Conservation (phyloP, 2,329 filamentous ascomycete genomes). For the Tricladium varicosporioides region DNA sequence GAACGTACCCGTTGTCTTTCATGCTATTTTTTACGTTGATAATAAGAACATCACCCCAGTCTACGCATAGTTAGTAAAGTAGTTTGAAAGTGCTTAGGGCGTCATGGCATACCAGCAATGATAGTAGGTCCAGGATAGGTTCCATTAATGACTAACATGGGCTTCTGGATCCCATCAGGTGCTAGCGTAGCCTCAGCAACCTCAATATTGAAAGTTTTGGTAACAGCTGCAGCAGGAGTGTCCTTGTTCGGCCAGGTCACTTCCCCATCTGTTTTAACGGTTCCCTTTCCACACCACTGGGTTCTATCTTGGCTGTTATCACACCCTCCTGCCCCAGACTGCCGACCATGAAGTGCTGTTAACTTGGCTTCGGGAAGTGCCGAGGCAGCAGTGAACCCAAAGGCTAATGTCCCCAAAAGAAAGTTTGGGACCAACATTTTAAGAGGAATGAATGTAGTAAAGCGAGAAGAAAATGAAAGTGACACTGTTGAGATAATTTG, state of each 20-base stretch:
- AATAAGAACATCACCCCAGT: slow-evolving; percentile 43
- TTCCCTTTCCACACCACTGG: background rate
- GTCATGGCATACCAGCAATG: slow-evolving; percentile 25
- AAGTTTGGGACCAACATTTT: background rate
- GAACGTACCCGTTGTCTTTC: slow-evolving; percentile 46
- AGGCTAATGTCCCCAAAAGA: background rate
- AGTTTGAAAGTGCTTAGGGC: background rate
- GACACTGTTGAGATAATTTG: background rate
- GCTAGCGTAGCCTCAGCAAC: slow-evolving; percentile 20
- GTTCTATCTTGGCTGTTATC: background rate
- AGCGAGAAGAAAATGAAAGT: background rate
- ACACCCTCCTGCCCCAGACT: background rate
- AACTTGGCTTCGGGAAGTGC: background rate
- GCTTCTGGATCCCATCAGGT: slow-evolving; percentile 42
- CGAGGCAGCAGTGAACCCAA: background rate
- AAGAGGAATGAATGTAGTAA: background rate
- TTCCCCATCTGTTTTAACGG: slow-evolving; percentile 14
- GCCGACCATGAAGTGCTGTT: background rate
- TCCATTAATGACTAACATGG: slow-evolving; percentile 48
- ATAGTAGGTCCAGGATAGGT: slow-evolving; percentile 34
- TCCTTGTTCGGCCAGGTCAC: slow-evolving; percentile 7
- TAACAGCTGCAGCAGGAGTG: slow-evolving; percentile 9
- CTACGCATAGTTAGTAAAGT: background rate
- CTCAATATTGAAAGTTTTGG: slow-evolving; percentile 11
- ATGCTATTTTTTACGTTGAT: slow-evolving; percentile 63